These are phyloP conservation scores for Hippophae rhamnoides DNA, from an alignment of 306 rosid species.

Conservation along the genomic window DNA sequence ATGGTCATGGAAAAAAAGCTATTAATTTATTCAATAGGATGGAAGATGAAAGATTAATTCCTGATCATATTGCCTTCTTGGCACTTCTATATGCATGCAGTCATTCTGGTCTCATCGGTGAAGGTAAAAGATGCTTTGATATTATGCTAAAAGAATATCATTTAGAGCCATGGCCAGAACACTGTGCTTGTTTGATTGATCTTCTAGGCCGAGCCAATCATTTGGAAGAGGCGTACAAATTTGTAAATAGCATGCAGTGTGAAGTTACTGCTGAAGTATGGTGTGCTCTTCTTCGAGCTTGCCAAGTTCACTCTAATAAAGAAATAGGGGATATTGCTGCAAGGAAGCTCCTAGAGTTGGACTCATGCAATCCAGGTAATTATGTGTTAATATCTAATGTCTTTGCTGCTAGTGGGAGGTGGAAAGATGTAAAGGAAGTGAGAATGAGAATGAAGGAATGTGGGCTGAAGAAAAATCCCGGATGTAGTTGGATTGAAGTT, in stretches of 20 bases:
- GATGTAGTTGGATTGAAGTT: slow-evolving; percentile 73
- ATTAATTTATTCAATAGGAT: slow-evolving; percentile 41
- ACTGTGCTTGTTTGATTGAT: slow-evolving; percentile 65
- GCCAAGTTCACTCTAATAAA: slow-evolving; percentile 53
- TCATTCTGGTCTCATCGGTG: slow-evolving; percentile 64
- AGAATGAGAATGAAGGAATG: slow-evolving; percentile 58
- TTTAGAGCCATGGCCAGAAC: slow-evolving; percentile 74
- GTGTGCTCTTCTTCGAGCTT: slow-evolving; percentile 76
- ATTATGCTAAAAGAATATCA: slow-evolving; percentile 42
- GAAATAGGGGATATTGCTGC: slow-evolving; percentile 57
- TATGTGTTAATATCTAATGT: slow-evolving; percentile 55
- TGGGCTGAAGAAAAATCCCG: slow-evolving; percentile 65
- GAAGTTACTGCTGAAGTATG: slow-evolving; percentile 58
- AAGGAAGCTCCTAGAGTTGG: slow-evolving; percentile 45
- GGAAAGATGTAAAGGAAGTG: slow-evolving; percentile 57
- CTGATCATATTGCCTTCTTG: slow-evolving; percentile 67
- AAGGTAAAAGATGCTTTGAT: slow-evolving; percentile 40
- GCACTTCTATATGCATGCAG: slow-evolving; percentile 68
- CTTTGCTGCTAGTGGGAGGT: slow-evolving; percentile 54
- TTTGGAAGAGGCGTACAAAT: slow-evolving; percentile 60
- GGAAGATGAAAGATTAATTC: slow-evolving; percentile 37
- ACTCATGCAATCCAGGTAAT: slow-evolving; percentile 52
- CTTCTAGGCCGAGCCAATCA: slow-evolving; percentile 61
- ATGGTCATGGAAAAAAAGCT: slow-evolving; percentile 56
- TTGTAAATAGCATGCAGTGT: slow-evolving; percentile 39